Evolutionary conservation across 1,139 yeast species (phyloP), one percentile per base, ranked within the genome.

Genomic region (Yamadazyma aaseri): DNA sequence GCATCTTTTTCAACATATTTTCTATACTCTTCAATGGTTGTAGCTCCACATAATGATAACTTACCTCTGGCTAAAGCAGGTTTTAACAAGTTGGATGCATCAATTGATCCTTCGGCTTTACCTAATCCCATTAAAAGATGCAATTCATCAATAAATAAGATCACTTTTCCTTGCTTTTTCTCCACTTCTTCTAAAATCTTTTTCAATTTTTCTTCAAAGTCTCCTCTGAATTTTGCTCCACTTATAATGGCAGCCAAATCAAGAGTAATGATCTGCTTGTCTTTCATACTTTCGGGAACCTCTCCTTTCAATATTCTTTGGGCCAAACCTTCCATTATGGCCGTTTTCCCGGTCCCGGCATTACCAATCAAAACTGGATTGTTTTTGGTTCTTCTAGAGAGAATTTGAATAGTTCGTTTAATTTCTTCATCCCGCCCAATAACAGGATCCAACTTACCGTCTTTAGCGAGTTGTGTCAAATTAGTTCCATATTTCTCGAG

Each of bases 331-430:
- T 92, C 98, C 79, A 92, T 84, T 35, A 92, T 81, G 5, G 97
- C 95, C 0, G 97, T 92, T 60, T 92, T 92, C 63, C 98, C 98
- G 0, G 96, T 94, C 62, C 98, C 98, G 1, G 98, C 97, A 45
- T 86, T 80, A 42, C 97, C 98, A 34, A 90, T 87, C 33, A 92
- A 61, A 0, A 92, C 95, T 0, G 97, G 97, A 53, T 92, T 92
- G 54, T 90, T 90, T 58, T 92, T 92, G 2, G 97, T 89, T 55
- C 98, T 71, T 47, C 98, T 70, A 1, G 96, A 86, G 31, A 92
- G 65, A 34, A 92, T 89, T 56, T 92, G 97, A 35, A 92, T 82
- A 0, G 97, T 90, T 37, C 98, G 70, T 39, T 92, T 74, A 39
- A 92, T 92, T 54, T 92, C 98, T 46, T 89, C 96, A 51, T 92